Conservation (phyloP, 129 eudicot species). For the Oenanthe sinensis region DNA sequence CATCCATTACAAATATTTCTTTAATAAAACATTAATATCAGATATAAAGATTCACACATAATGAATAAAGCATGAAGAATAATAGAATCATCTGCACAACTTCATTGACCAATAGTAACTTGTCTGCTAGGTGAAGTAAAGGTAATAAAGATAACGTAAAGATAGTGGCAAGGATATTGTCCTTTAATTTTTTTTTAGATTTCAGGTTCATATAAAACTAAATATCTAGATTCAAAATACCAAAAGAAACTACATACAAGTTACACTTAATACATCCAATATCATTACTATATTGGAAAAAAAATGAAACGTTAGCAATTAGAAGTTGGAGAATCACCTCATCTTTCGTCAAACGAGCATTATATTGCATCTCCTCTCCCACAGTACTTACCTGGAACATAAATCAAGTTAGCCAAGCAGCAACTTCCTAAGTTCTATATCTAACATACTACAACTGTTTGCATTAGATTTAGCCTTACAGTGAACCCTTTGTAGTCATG, state of each 20-base stretch:
- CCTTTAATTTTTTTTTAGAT: neutral
- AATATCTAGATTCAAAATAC: neutral
- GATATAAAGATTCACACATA: neutral
- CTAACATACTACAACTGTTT: neutral
- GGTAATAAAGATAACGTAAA: neutral
- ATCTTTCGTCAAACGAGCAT: slow-evolving; percentile 85
- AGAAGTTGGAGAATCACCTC: slow-evolving; percentile 35
- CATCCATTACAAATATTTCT: neutral
- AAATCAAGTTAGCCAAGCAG: slow-evolving; percentile 15
- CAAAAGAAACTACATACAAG: neutral
- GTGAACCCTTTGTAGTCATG: slow-evolving; percentile 97
- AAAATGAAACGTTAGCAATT: neutral
- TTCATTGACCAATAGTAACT: neutral
- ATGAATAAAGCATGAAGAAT: neutral
- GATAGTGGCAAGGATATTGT: neutral
- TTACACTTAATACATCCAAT: neutral
- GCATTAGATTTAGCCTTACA: slow-evolving; percentile 33
- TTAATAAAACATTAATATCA: neutral
- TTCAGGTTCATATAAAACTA: neutral
- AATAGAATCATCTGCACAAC: neutral
- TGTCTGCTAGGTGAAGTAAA: neutral
- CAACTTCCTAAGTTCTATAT: neutral
- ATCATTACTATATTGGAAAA: neutral
- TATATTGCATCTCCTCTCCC: slow-evolving; percentile 82
- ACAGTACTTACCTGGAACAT: slow-evolving; percentile 75